Percentiles rank a stretch among this genome's conserved stretches.
These are phyloP conservation scores for Phylloporus rhodoxanthus DNA, from an alignment of 768 basidiomycete species.

Conservation along the genomic window DNA sequence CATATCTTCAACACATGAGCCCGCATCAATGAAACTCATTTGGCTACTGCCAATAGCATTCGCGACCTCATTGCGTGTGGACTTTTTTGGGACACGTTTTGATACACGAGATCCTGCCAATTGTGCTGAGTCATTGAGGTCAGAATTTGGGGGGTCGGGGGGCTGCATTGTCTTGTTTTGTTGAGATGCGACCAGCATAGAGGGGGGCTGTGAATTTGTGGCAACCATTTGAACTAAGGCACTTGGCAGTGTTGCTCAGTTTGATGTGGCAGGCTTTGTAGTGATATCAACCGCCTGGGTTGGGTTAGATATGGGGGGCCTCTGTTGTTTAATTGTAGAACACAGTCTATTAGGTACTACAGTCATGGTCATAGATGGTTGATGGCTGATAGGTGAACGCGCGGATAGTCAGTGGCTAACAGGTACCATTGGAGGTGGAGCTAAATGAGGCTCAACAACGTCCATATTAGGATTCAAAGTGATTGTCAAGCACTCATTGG, in stretches of 20 bases:
- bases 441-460: background rate
- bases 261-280: background rate
- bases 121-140: too few species aligned
- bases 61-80: background rate
- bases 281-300: background rate
- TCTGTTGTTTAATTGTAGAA: background rate
- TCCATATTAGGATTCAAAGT: background rate
- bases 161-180: background rate
- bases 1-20: background rate
- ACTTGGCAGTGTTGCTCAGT: too few species aligned
- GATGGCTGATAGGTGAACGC: background rate
- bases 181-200: background rate
- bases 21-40: background rate
- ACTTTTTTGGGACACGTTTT: background rate
- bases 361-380: background rate
- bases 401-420: background rate
- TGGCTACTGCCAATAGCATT: background rate
- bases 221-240: too few species aligned
- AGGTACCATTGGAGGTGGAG: background rate
- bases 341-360: background rate
- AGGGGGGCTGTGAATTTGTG: too few species aligned
- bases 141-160: too few species aligned
- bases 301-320: background rate
- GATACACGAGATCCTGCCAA: background rate
- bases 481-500: background rate